Evolutionary conservation across 805 yeast species (phyloP).

Genomic region (Schwanniomyces polymorphus): DNA sequence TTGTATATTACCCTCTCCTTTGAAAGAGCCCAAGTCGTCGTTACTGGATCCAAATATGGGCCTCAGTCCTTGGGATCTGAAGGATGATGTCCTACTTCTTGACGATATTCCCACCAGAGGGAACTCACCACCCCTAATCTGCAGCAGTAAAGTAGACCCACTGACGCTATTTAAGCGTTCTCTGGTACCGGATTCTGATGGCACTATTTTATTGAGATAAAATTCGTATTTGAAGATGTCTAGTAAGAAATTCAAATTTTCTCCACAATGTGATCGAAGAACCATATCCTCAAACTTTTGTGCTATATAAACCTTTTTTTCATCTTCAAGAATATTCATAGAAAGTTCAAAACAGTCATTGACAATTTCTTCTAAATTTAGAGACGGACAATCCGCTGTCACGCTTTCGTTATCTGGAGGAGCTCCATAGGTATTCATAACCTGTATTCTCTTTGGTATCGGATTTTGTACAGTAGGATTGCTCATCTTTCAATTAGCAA

Average conservation of each 20-base stretch:
- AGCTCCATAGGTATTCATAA: background rate
- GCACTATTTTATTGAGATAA: slow-evolving; percentile 30
- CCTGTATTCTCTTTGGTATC: background rate
- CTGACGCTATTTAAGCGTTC: background rate
- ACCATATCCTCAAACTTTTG: slow-evolving; percentile 33
- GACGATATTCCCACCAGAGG: background rate
- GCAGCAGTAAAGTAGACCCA: background rate
- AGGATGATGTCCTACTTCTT: slow-evolving; percentile 6
- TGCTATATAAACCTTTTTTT: slow-evolving; percentile 15
- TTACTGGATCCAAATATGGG: slow-evolving; percentile 23
- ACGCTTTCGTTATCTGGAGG: background rate
- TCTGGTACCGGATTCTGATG: background rate
- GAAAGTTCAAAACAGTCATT: slow-evolving; percentile 31
- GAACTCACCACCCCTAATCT: background rate
- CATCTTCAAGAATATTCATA: slow-evolving; percentile 15
- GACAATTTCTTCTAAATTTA: slow-evolving; percentile 26
- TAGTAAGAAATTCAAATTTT: slow-evolving; percentile 44
- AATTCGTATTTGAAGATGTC: slow-evolving; percentile 48
- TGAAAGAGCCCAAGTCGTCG: slow-evolving; percentile 19
- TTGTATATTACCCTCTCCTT: background rate
- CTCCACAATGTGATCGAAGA: slow-evolving; percentile 42
- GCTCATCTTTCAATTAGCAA: background rate
- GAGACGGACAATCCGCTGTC: slow-evolving; percentile 2
- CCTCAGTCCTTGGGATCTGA: slow-evolving; percentile 20
- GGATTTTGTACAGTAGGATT: background rate